phyloP scores from a whole-genome alignment of 495 filamentous ascomycete genomes.

The Penicillium diatomitis region DNA sequence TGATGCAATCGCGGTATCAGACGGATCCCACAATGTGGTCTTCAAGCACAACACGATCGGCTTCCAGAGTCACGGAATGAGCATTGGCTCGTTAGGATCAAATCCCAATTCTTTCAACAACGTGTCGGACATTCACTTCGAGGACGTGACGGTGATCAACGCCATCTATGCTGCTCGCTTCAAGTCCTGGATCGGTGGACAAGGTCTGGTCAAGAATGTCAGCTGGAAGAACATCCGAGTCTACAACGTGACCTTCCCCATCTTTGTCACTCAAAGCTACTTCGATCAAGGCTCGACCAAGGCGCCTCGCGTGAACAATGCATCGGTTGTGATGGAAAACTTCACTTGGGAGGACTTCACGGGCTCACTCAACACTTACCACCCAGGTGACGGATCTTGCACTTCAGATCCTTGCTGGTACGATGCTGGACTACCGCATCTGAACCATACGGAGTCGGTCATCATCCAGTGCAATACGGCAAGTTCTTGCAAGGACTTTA shows the following conservation, averaged over 20 bases:
- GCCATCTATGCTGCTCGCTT: constrained; percentile 32
- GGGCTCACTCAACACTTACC: constrained; percentile 30
- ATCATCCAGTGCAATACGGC: constrained; percentile 32
- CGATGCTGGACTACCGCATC: constrained; percentile 21
- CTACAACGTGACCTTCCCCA: constrained; percentile 38
- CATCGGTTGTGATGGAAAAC: constrained; percentile 28
- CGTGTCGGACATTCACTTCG: constrained; percentile 30
- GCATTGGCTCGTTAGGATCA: constrained; percentile 32
- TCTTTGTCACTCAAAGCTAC: constrained; percentile 36
- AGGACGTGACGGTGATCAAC: constrained; percentile 30
- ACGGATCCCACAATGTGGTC: constrained; percentile 26
- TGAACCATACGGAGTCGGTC: constrained; percentile 29
- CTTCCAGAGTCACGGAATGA: constrained; percentile 34
- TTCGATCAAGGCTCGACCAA: constrained; percentile 23
- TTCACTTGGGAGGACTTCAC: constrained; percentile 33
- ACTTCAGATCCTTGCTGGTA: constrained; percentile 35
- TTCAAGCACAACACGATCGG: constrained; percentile 30
- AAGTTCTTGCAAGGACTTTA: constrained; percentile 26
- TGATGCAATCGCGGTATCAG: constrained; percentile 32
- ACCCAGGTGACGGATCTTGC: constrained; percentile 32
- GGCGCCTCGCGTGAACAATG: constrained; percentile 15
- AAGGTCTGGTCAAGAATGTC: constrained; percentile 32
- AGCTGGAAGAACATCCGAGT: constrained; percentile 34
- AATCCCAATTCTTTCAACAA: constrained; percentile 20
- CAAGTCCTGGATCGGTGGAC: constrained; percentile 34